Percentiles rank a stretch among this genome's conserved stretches.
Evolutionary conservation across 371 early-diverging fungal species (phyloP).

Genomic region (Syncephalastrum monosporum): DNA sequence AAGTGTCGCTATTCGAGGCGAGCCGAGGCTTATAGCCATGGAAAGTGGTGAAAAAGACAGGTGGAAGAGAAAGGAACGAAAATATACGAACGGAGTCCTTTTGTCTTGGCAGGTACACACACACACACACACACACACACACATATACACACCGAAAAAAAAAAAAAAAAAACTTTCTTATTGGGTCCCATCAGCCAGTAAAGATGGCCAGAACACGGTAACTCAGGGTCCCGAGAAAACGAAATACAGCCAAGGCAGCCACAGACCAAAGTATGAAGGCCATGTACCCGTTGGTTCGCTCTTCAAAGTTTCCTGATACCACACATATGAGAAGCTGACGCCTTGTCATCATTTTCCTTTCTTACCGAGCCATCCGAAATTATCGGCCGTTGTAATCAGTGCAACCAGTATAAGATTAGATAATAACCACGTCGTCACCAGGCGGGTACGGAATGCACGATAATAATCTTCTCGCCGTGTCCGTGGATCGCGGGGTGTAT

Average conservation of each 20-base stretch:
- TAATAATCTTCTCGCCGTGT: conserved; percentile 88
- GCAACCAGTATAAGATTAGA: conserved; percentile 75
- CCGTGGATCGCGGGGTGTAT: conserved; percentile 64
- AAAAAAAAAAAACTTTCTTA: conserved; percentile 4
- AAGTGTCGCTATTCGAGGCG: no score
- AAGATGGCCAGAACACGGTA: conserved; percentile 62
- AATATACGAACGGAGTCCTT: no score
- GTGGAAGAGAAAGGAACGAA: neutral
- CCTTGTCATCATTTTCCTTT: neutral
- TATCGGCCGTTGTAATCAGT: conserved; percentile 39
- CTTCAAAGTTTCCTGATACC: conserved; percentile 21
- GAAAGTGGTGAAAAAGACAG: conserved; percentile 5
- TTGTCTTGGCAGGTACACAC: no score
- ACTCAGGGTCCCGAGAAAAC: conserved; percentile 70
- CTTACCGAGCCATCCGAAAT: conserved; percentile 28
- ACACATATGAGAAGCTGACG: neutral
- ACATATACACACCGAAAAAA: no score
- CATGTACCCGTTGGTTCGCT: conserved; percentile 62
- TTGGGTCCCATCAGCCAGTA: conserved; percentile 24
- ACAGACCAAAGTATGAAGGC: conserved; percentile 86
- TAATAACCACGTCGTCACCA: conserved; percentile 85
- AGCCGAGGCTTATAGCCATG: conserved; percentile 1
- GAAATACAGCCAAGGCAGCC: conserved; percentile 66
- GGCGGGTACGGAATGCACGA: conserved; percentile 77
- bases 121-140: no score